Conservation (phyloP, 2,329 filamentous ascomycete species). For the Piedraia hortae region DNA sequence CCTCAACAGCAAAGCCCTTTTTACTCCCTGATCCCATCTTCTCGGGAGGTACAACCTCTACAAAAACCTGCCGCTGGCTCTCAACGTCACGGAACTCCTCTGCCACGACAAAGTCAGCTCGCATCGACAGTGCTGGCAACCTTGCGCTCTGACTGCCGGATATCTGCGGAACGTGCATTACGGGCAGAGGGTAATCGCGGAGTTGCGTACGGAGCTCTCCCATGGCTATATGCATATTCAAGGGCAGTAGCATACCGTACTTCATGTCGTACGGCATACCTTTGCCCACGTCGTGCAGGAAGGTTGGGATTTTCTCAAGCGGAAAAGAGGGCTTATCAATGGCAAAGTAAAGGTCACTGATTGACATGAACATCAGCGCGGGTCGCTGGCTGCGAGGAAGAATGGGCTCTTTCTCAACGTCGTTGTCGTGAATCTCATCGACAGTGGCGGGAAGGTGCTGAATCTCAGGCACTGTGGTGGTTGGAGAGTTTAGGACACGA, state of each 20-base stretch:
- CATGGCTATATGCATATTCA: constrained; percentile 73
- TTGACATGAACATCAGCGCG: constrained; percentile 49
- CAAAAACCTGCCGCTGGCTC: constrained; percentile 51
- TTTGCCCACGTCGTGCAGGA: constrained; percentile 76
- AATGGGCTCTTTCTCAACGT: constrained; percentile 60
- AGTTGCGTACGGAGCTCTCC: constrained; percentile 67
- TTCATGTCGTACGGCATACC: constrained; percentile 81
- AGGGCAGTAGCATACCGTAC: constrained; percentile 69
- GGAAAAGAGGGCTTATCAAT: constrained; percentile 89
- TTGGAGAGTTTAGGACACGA: constrained; percentile 39
- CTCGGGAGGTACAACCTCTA: constrained; percentile 57
- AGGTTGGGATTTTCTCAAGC: constrained; percentile 51
- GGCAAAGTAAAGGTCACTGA: constrained; percentile 60
- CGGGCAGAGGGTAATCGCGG: constrained; percentile 75
- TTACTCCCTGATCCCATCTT: constrained; percentile 24
- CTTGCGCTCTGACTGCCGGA: constrained; percentile 53
- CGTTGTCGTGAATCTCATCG: constrained; percentile 54
- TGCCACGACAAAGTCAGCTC: constrained; percentile 79
- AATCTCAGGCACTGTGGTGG: constrained; percentile 48
- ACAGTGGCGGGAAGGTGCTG: constrained; percentile 56
- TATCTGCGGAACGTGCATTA: constrained; percentile 69
- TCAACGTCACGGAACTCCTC: constrained; percentile 68
- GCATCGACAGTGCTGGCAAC: constrained; percentile 55
- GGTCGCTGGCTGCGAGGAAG: constrained; percentile 65
- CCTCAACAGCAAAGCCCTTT: constrained; percentile 46